Percentiles rank a stretch among this genome's conserved stretches.
phyloP scores from a whole-genome alignment of 2,329 filamentous ascomycete genomes.

The Rutstroemia sp. region DNA sequence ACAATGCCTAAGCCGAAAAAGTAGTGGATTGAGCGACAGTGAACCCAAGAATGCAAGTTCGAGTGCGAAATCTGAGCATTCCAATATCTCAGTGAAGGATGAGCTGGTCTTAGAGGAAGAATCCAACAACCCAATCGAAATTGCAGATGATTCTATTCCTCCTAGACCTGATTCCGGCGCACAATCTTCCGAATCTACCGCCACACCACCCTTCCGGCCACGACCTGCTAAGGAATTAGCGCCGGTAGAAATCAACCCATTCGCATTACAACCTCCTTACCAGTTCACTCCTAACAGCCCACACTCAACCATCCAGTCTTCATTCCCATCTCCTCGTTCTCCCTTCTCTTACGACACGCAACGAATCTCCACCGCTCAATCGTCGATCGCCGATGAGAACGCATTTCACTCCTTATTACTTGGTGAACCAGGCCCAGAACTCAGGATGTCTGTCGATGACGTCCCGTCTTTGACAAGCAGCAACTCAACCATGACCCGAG shows the following conservation, averaged over 20 bases:
- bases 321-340: constrained; percentile 57
- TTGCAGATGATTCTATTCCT: constrained; percentile 32
- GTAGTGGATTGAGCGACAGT: constrained; percentile 40
- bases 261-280: constrained; percentile 36
- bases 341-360: constrained; percentile 64
- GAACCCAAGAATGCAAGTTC: constrained; percentile 31
- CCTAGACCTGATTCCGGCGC: constrained; percentile 29
- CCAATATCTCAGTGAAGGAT: constrained; percentile 44
- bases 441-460: constrained; percentile 64
- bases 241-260: constrained; percentile 43
- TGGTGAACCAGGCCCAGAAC: constrained; percentile 66
- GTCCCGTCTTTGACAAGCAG: constrained; percentile 70
- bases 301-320: constrained; percentile 52
- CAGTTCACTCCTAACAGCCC: constrained; percentile 48
- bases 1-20: constrained; percentile 35
- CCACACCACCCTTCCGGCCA: constrained; percentile 26
- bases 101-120: constrained; percentile 43
- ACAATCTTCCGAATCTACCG: constrained; percentile 30
- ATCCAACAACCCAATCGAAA: constrained; percentile 32
- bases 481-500: constrained; percentile 67
- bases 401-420: constrained; percentile 64
- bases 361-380: constrained; percentile 67
- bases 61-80: constrained; percentile 39
- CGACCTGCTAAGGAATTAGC: constrained; percentile 35
- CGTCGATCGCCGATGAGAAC: constrained; percentile 64